Evolutionary conservation across 192 early-diverging fungal species (phyloP).

Genomic region (Jimgerdemannia lactiflua): DNA sequence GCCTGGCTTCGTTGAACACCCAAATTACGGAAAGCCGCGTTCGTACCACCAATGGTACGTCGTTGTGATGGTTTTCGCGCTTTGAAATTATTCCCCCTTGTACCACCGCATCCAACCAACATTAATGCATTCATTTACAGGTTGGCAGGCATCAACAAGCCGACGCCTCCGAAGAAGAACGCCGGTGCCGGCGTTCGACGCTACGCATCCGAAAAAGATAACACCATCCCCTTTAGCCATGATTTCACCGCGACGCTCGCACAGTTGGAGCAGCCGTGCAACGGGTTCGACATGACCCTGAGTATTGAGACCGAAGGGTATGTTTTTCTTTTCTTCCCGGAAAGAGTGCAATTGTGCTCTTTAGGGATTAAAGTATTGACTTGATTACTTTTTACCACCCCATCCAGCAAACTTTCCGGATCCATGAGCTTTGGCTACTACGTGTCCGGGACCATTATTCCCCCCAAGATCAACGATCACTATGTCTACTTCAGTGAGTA

Average conservation of each 20-base stretch:
- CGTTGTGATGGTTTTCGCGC: not conserved
- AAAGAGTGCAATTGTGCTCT: not conserved
- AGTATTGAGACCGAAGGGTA: not conserved
- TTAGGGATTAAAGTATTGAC: not conserved
- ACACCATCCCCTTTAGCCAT: not conserved
- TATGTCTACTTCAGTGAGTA: not conserved
- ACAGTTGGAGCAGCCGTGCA: not conserved
- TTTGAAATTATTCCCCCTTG: not conserved
- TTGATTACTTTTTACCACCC: not conserved
- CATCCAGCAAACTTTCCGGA: not conserved
- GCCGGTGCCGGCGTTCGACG: not conserved
- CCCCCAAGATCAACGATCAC: not conserved
- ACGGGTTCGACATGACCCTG: not conserved
- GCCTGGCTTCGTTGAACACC: not conserved
- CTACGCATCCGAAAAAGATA: not conserved
- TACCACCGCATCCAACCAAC: not conserved
- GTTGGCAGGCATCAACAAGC: not conserved
- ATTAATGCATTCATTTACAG: not conserved
- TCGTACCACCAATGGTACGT: not conserved
- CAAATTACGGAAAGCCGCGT: not conserved
- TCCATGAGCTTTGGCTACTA: not conserved
- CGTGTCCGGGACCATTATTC: not conserved
- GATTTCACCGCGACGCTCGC: not conserved
- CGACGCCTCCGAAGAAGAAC: not conserved
- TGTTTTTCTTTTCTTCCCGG: not conserved